A percentile compares a stretch with the other conserved stretches of the same genome.
Conservation (phyloP, 179 eudicot genomes). For the Spergularia azorica region DNA sequence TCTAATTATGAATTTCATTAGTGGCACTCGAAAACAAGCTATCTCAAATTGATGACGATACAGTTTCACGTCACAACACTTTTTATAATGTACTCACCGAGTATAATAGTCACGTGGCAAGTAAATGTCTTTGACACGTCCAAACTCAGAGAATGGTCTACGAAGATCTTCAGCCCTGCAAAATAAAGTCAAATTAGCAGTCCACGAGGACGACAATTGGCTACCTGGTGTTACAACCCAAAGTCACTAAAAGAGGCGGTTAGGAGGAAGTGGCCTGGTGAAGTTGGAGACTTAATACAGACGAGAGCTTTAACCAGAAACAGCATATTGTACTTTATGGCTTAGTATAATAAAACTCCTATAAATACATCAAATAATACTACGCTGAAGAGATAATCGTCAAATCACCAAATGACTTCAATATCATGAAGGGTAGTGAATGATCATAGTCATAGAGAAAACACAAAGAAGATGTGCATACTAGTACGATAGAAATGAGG, state of each 20-base stretch:
- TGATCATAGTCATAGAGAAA: not conserved
- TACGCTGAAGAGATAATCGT: not conserved
- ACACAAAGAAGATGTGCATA: not conserved
- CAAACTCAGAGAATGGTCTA: slow-evolving; percentile 80
- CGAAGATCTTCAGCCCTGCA: slow-evolving; percentile 85
- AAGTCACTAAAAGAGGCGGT: too few species aligned
- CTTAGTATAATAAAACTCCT: not conserved
- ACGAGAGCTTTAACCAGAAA: too few species aligned
- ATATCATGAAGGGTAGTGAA: not conserved
- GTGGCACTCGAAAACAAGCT: not conserved
- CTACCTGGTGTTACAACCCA: not conserved
- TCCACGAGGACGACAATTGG: not conserved
- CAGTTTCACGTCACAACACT: not conserved
- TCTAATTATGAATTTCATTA: not conserved
- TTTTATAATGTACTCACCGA: slow-evolving; percentile 54
- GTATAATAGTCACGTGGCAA: slow-evolving; percentile 85
- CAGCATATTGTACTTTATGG: too few species aligned
- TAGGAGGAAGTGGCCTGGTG: too few species aligned
- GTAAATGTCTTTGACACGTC: slow-evolving; percentile 76
- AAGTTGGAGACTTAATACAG: too few species aligned
- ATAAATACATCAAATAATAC: not conserved
- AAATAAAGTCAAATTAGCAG: not conserved
- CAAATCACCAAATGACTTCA: not conserved
- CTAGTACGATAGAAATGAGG: not conserved
- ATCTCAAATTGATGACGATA: not conserved